phyloP scores from a whole-genome alignment of 208 protist genomes.

The Pavlovales sp. region DNA sequence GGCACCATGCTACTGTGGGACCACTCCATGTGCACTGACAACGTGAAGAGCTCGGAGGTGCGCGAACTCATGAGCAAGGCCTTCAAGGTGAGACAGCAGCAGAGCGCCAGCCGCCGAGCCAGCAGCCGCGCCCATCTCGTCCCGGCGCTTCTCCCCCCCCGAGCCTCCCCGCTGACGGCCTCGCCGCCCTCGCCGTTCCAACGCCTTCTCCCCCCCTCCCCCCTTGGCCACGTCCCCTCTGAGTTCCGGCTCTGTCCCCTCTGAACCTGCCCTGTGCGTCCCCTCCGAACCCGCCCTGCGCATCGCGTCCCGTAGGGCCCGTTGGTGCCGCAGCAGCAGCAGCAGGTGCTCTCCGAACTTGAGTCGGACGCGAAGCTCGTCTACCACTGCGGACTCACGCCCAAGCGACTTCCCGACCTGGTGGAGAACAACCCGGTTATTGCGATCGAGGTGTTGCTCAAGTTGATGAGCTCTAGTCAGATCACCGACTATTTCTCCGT shows the following conservation, averaged over 20 bases:
- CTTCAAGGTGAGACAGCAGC: slow-evolving; percentile 38
- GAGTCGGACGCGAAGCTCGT: slow-evolving; percentile 65
- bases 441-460: slow-evolving; percentile 72
- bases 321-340: slow-evolving; percentile 19
- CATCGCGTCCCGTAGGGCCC: neutral
- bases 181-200: too few relatives aligned
- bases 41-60: slow-evolving; percentile 36
- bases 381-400: slow-evolving; percentile 64
- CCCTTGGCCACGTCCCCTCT: neutral
- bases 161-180: too few relatives aligned
- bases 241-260: neutral
- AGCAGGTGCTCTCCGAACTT: slow-evolving; percentile 55
- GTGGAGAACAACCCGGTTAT: slow-evolving; percentile 74
- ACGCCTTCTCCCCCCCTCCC: neutral
- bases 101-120: too few relatives aligned
- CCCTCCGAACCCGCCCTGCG: too few relatives aligned
- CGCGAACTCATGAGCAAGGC: slow-evolving; percentile 51
- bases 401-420: slow-evolving; percentile 58
- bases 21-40: slow-evolving; percentile 42
- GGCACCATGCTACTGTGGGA: slow-evolving; percentile 49
- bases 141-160: too few relatives aligned
- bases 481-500: slow-evolving; percentile 71
- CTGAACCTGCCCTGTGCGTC: too few relatives aligned
- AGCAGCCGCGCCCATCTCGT: too few relatives aligned
- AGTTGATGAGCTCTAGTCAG: slow-evolving; percentile 65